Evolutionary conservation across 2,329 filamentous ascomycete genomes (phyloP).

Genomic region (Tolypocladium tundrense): DNA sequence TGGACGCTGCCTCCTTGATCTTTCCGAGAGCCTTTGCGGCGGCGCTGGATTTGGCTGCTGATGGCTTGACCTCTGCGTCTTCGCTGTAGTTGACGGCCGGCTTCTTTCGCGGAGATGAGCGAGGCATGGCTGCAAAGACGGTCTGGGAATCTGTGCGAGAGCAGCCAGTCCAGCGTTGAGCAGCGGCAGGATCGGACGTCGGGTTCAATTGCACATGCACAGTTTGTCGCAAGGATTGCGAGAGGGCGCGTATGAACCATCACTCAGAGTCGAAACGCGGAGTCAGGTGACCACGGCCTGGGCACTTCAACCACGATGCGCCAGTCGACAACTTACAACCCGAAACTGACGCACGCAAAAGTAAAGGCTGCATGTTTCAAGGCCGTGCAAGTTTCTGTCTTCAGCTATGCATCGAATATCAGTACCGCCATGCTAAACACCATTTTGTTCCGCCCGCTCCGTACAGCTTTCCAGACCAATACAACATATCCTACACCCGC

Average conservation of each 20-base stretch:
- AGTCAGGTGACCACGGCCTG: not conserved
- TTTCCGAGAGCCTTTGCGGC: constrained; percentile 6
- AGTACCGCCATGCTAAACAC: not conserved
- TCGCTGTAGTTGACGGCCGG: constrained; percentile 21
- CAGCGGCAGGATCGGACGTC: not conserved
- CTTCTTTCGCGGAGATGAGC: constrained; percentile 22
- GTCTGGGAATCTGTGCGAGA: not conserved
- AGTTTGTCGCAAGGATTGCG: not conserved
- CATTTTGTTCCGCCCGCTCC: not conserved
- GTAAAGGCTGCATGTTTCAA: rapidly evolving
- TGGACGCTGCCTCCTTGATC: not conserved
- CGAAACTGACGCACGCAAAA: not conserved
- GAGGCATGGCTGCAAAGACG: constrained; percentile 16
- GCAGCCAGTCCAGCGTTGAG: not conserved
- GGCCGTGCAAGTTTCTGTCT: no score
- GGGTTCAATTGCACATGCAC: not conserved
- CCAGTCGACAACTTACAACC: not conserved
- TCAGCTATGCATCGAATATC: not conserved
- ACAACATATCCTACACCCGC: not conserved
- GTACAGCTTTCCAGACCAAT: not conserved
- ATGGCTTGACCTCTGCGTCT: constrained; percentile 10
- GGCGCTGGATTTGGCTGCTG: constrained; percentile 3
- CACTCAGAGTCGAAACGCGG: not conserved
- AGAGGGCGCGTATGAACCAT: not conserved
- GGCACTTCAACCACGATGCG: not conserved